A percentile compares a stretch with the other conserved stretches of the same genome.
Evolutionary conservation across 345 rosid species (phyloP).

Genomic region (Bruguiera gymnorhiza): DNA sequence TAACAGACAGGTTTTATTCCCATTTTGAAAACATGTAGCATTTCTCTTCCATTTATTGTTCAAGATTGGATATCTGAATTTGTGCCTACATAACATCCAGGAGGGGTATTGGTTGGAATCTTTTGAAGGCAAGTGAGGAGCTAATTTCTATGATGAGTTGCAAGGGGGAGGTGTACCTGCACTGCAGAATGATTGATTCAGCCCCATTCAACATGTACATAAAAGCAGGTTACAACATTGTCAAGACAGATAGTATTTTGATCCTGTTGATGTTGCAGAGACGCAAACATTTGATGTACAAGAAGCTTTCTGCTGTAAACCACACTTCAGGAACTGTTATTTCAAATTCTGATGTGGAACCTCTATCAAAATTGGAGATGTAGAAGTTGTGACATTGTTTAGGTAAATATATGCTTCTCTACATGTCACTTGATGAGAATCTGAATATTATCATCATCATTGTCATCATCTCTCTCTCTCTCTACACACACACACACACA

Average conservation of each 20-base stretch:
- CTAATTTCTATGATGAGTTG: constrained; percentile 56
- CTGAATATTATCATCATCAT: not conserved
- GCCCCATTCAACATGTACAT: constrained; percentile 85
- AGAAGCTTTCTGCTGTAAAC: constrained; percentile 47
- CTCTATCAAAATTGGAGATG: constrained; percentile 31
- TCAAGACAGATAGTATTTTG: constrained; percentile 30
- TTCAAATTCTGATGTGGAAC: constrained; percentile 35
- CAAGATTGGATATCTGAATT: constrained; percentile 10
- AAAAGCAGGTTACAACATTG: constrained; percentile 75
- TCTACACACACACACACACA: not conserved
- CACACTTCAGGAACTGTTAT: constrained; percentile 26
- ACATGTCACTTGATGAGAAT: not conserved
- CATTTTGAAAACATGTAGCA: not conserved
- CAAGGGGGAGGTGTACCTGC: constrained; percentile 69
- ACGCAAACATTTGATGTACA: constrained; percentile 92
- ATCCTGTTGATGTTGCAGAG: constrained; percentile 72
- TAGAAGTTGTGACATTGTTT: constrained; percentile 18
- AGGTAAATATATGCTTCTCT: not conserved
- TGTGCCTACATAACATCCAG: constrained; percentile 38
- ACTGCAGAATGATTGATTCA: constrained; percentile 83
- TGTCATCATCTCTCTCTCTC: not conserved
- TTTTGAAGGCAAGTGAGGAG: constrained; percentile 87
- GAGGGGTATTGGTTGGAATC: constrained; percentile 92
- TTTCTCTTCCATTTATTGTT: constrained; percentile 1
- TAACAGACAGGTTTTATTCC: too few species aligned